phyloP scores from a whole-genome alignment of 495 filamentous ascomycete species.

The Lasiosphaeria hispida region DNA sequence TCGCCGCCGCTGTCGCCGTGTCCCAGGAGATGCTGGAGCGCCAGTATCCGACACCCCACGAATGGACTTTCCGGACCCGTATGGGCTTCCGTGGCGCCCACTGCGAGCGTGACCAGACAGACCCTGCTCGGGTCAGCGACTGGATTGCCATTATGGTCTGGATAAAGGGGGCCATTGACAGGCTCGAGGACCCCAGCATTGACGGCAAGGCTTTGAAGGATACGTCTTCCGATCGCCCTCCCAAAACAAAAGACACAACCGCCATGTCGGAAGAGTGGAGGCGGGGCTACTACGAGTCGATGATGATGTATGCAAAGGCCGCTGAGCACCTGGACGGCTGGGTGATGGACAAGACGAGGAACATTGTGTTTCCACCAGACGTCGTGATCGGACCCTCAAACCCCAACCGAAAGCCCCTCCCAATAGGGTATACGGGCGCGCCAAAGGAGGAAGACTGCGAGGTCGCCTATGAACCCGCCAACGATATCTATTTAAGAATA shows the following conservation, averaged over 20 bases:
- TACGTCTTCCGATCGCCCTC: constrained; percentile 25
- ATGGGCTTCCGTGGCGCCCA: constrained; percentile 58
- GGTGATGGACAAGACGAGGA: constrained; percentile 64
- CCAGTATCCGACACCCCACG: constrained; percentile 67
- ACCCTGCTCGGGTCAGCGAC: constrained; percentile 52
- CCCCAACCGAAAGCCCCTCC: constrained; percentile 70
- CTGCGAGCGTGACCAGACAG: constrained; percentile 53
- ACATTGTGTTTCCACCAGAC: constrained; percentile 63
- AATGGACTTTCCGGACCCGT: constrained; percentile 67
- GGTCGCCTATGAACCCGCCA: constrained; percentile 58
- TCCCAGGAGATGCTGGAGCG: constrained; percentile 70
- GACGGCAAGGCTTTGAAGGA: constrained; percentile 66
- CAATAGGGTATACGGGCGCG: constrained; percentile 52
- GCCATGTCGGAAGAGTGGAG: constrained; percentile 77
- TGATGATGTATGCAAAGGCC: constrained; percentile 72
- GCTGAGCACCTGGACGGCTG: constrained; percentile 80
- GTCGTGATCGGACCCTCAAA: constrained; percentile 79
- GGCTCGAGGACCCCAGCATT: constrained; percentile 60
- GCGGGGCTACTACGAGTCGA: constrained; percentile 73
- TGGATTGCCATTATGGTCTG: constrained; percentile 61
- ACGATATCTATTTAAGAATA: constrained; percentile 73
- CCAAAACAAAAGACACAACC: constrained; percentile 58
- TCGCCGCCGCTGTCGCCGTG: constrained; percentile 55
- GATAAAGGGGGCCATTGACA: constrained; percentile 51
- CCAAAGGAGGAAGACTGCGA: constrained; percentile 72